Percentiles rank a stretch among this genome's conserved stretches.
Conservation (phyloP, 2,329 filamentous ascomycete species). For the Aspergillus niger region DNA sequence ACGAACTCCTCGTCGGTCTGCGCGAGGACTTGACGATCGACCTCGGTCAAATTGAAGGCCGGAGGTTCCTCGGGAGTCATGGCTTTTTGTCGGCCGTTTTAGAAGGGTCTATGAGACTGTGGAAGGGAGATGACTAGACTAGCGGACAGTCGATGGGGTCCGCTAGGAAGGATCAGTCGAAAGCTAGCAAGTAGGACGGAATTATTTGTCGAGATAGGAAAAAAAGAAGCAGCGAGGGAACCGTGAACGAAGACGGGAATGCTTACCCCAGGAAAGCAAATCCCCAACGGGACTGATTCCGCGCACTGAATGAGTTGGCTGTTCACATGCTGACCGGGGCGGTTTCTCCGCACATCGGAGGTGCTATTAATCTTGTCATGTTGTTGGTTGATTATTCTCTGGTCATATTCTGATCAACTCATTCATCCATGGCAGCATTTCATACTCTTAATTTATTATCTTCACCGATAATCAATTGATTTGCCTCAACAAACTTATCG, state of each 20-base stretch:
- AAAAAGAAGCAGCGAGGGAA: background rate
- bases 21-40: constrained; percentile 52
- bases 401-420: no score
- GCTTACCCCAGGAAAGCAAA: constrained; percentile 19
- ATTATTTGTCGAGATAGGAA: constrained; percentile 20
- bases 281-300: constrained; percentile 13
- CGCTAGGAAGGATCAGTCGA: background rate
- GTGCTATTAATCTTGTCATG: no score
- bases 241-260: constrained; percentile 10
- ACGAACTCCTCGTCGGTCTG: constrained; percentile 57
- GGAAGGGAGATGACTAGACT: background rate
- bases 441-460: background rate
- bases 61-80: constrained; percentile 24
- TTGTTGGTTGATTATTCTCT: no score
- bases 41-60: constrained; percentile 52
- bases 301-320: background rate
- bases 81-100: background rate
- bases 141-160: background rate
- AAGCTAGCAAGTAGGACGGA: constrained; percentile 10
- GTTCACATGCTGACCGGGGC: background rate
- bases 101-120: background rate
- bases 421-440: background rate
- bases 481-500: background rate
- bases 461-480: background rate
- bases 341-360: background rate